phyloP scores from a whole-genome alignment of 345 rosid genomes.

The Moricandia moricandioides region DNA sequence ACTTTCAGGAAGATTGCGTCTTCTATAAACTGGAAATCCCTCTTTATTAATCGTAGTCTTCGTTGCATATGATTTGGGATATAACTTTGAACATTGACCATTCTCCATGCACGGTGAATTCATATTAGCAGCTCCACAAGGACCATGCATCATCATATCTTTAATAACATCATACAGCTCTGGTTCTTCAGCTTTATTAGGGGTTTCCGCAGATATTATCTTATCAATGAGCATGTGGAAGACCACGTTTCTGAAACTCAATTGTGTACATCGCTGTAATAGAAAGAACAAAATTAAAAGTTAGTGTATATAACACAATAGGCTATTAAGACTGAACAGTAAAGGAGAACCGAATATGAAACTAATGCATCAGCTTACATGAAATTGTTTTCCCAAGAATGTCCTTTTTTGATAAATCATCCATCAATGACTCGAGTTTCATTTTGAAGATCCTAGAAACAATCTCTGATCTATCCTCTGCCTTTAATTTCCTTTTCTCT shows the following conservation, averaged over 20 bases:
- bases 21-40: not conserved
- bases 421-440: not conserved
- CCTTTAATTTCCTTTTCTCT: not conserved
- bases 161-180: not conserved
- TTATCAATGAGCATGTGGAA: not conserved
- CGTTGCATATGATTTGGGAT: not conserved
- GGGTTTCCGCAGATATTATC: not conserved
- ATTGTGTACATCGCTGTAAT: not conserved
- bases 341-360: not conserved
- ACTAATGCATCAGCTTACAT: not conserved
- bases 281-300: too few species aligned
- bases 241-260: not conserved
- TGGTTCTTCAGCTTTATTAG: not conserved
- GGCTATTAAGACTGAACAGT: too few species aligned
- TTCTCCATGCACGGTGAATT: not conserved
- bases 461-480: not conserved
- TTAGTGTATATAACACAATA: too few species aligned
- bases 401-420: not conserved
- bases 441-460: not conserved
- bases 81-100: not conserved
- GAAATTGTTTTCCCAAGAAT: not conserved
- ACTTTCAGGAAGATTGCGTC: not conserved
- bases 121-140: not conserved
- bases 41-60: not conserved
- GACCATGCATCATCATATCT: not conserved